Base-by-base conservation (phyloP, 805 yeast species). In the Candida ascalaphidarum region DNA sequence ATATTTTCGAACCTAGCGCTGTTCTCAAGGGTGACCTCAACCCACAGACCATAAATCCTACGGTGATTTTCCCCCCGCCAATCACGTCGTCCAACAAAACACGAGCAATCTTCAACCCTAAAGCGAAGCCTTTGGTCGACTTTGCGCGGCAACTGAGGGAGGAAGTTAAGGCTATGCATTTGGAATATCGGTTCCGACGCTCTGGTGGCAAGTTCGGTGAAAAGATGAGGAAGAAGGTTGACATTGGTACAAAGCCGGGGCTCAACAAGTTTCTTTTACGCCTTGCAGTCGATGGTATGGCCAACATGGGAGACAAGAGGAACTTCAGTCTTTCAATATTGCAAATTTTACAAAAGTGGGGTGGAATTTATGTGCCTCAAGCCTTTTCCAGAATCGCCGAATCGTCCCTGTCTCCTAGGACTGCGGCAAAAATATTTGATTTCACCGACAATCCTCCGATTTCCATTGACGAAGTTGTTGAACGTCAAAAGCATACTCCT, bases 271-370 rank as follows among this genome's bases (percentile, higher is more conserved):
- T 57, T 28, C 28, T 59, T 19, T 31, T 61, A 14, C 46, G 46
- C 30, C 35, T 37, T n/a, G 43, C 45, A 5, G 35, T 61, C 18
- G 62, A 59, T 23, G 51, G 50, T 2, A 39, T 63, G 14, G 22
- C 44, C 20, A 40, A 44, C 14, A 33, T 61, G 25, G 65, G 65
- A 4, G 45, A 43, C 28, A 34, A 44, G 14, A 37, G 39, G 11
- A 62, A 58, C 28, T 55, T 54, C 29, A 33, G 50, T 19, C 30
- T 41, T 13, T 44, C 51, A 5, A 39, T 55, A 20, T 61, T 65
- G 65, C 50, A 47, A 26, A 34, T 49, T 3, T 41, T 61, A 19
- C 40, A 42, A 30, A 44, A 43, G 26, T 59, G 60, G 57, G 66
- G 58, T 5, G 62, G 61, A 3, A 33, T 55, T 8, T 19, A 36